These are phyloP conservation scores for Phaffia australis DNA, from an alignment of 768 basidiomycete genomes.

Conservation along the genomic window DNA sequence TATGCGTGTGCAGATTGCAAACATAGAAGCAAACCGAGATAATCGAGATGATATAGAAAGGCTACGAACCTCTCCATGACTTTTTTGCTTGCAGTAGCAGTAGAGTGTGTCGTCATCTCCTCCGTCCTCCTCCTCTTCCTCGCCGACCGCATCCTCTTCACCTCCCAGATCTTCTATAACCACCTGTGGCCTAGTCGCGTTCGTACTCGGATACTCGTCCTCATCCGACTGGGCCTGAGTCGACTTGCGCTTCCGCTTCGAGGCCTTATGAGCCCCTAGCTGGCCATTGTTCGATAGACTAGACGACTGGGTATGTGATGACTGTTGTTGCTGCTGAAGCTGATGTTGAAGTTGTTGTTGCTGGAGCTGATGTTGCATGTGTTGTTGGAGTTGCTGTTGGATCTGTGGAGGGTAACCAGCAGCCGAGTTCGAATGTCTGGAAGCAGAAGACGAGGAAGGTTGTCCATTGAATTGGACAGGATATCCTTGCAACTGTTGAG, in stretches of 20 bases:
- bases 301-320: too few relatives aligned
- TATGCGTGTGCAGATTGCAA: neutral
- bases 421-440: too few relatives aligned
- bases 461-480: too few relatives aligned
- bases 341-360: conserved; percentile 7
- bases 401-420: too few relatives aligned
- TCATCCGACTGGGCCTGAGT: neutral
- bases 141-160: neutral
- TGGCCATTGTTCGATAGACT: too few relatives aligned
- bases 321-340: neutral
- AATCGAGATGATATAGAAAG: neutral
- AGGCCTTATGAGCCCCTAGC: too few relatives aligned
- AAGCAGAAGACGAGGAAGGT: too few relatives aligned
- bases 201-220: too few relatives aligned
- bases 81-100: conserved; percentile 24
- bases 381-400: too few relatives aligned
- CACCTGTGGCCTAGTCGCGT: neutral
- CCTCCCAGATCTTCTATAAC: conserved; percentile 3
- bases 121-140: conserved; percentile 17
- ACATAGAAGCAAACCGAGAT: neutral
- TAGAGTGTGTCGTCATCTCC: conserved; percentile 25
- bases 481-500: too few relatives aligned
- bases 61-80: conserved; percentile 17
- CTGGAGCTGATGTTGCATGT: too few relatives aligned
- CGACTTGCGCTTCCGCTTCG: conserved; percentile 12